Base-by-base conservation (phyloP, 345 rosid species). In the Eutrema heterophyllum region DNA sequence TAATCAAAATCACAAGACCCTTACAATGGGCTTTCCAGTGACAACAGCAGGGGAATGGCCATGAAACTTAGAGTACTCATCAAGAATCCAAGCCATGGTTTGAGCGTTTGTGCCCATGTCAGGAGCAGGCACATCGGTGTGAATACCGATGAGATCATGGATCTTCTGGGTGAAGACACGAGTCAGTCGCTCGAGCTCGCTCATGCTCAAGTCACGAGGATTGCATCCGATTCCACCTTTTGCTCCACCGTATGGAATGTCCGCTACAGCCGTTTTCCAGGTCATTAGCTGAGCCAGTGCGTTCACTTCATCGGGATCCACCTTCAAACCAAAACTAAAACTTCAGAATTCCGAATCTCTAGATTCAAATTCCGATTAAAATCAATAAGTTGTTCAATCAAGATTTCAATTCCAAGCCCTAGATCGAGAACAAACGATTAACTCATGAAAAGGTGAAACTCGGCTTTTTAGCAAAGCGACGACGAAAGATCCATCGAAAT, bases 21-120 rank as follows among this genome's bases (percentile, higher is more conserved):
- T 89, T 80, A 91, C 97, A 18, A 89, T 83, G 60, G 98, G 97
- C 72, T 94, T 91, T 63, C 97, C 95, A 0, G 98, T 91, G 57
- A 94, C 98, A 67, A 94, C 87, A 74, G 97, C 97, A 3, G 96
- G 98, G 0, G 97, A 94, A 78, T 94, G 88, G 44, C 97, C 98
- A 29, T 94, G 98, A 68, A 94, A 94, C 80, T 94, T 94, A 6
- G 97, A 91, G 86, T 94, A 94, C 73, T 94, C 97, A 33, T 94
- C 98, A 81, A 89, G 84, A 72, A 91, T 89, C 97, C 98, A 94
- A 29, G 98, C 96, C 97, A 94, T 94, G 13, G 96, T 94, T 86
- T 94, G 97, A 2, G 97, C 84, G 79, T 88, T 88, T 9, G 98
- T 94, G 33, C 97, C 97, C 97, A 94, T 94, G 38, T 94, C 97